Base-by-base conservation (phyloP, 345 rosid genomes). In the Linum tenue region DNA sequence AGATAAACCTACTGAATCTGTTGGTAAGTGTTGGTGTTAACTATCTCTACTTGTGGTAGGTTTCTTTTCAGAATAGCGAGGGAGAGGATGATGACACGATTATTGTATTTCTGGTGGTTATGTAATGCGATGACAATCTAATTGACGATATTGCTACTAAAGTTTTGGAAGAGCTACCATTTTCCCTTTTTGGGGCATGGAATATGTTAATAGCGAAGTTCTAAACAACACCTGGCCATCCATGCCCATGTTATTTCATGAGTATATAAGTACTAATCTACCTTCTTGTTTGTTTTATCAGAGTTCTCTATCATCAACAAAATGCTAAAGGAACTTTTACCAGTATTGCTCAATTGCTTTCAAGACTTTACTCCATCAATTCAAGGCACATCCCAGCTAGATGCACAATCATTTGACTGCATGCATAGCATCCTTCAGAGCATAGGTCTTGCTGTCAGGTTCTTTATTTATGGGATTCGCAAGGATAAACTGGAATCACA, bases 311-410 rank as follows among this genome's bases (percentile, higher is more conserved):
- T 74, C 59, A 73, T 84, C 65, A 55, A 63, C 66, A 73, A 70
- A 63, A 86, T 83, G 72, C 68, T 90, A 56, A 82, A 82, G 77
- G 89, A 83, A 64, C 80, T 90, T 69, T 80, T 94, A 70, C 92
- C 78, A 70, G 83, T 82, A 78, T 74, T 90, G 60, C 66, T 88
- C 63, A 78, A 58, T 63, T 85, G 91, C 79, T 83, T 90, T 77
- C 80, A 78, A 81, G 92, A 90, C 55, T 82, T 88, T 71, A 65
- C 82, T 67, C 83, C 85, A 11, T 65, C 80, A 67, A 73, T 79
- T 77, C 85, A 81, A 63, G 65, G 80, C 44, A 70, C 63, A 62
- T 72, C 75, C 5, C 72, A 65, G 66, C 63, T 85, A 61, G 91
- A 86, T 69, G 77, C 67, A 53, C 78, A 68, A 64, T 82, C 88